These are phyloP conservation scores for Mycena alexandri DNA, from an alignment of 768 basidiomycete genomes.

Conservation along the genomic window DNA sequence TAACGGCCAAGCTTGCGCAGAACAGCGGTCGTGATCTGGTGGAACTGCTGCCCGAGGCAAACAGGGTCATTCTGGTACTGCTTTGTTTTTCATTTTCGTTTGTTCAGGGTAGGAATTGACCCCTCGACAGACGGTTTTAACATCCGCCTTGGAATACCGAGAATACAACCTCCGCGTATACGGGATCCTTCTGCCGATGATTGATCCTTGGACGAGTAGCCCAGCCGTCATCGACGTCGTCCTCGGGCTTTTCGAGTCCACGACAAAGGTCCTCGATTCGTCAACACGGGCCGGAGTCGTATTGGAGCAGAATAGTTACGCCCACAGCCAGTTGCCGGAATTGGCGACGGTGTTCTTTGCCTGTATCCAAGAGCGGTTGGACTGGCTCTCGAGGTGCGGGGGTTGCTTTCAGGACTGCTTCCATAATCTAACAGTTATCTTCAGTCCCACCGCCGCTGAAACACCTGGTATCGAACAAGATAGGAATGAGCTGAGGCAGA, in stretches of 20 bases:
- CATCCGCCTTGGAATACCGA: conserved; percentile 82
- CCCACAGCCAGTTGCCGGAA: conserved; percentile 70
- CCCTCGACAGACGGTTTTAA: conserved; percentile 70
- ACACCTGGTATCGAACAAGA: conserved; percentile 68
- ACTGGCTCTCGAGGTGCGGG: conserved; percentile 71
- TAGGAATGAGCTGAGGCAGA: conserved; percentile 69
- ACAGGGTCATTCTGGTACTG: conserved; percentile 76
- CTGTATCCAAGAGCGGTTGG: conserved; percentile 75
- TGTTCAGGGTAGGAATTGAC: conserved; percentile 17
- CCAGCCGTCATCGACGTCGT: conserved; percentile 75
- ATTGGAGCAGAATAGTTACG: conserved; percentile 49
- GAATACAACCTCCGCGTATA: conserved; percentile 80
- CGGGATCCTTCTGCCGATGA: conserved; percentile 78
- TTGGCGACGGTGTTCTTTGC: conserved; percentile 74
- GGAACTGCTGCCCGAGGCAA: conserved; percentile 72
- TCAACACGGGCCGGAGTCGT: conserved; percentile 45
- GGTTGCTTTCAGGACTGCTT: background rate
- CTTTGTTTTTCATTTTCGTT: conserved; percentile 18
- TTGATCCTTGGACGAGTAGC: conserved; percentile 88
- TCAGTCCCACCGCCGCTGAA: conserved; percentile 60
- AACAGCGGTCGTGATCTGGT: conserved; percentile 59
- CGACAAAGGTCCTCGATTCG: conserved; percentile 62
- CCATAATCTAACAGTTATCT: background rate
- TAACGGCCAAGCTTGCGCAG: conserved; percentile 58
- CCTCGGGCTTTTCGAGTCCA: conserved; percentile 77